A percentile compares a stretch with the other conserved stretches of the same genome.
These are phyloP conservation scores for Cyclotella sp. DNA, from an alignment of 108 stramenopile species.

Conservation along the genomic window DNA sequence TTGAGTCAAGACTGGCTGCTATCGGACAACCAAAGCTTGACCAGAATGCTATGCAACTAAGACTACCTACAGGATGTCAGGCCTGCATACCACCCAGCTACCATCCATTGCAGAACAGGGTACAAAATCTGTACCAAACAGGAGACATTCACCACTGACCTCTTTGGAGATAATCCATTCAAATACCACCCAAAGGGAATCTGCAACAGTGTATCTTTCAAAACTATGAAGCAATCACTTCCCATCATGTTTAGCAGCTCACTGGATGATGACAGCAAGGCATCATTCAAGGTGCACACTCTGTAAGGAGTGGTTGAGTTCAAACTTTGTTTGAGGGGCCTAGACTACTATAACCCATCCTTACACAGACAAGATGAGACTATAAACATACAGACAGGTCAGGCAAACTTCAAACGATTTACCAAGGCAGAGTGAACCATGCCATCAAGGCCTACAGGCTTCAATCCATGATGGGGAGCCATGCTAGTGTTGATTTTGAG, in stretches of 20 bases:
- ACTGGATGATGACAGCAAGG: neutral
- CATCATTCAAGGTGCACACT: slow-evolving; percentile 1
- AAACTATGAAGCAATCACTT: neutral
- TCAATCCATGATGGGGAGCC: neutral
- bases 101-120: neutral
- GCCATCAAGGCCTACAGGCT: neutral
- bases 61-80: neutral
- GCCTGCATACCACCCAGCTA: neutral
- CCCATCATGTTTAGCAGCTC: neutral
- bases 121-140: neutral
- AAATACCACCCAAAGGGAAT: neutral
- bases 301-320: neutral
- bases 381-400: neutral
- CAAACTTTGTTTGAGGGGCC: neutral
- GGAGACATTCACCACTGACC: neutral
- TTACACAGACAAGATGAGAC: neutral
- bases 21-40: too few species aligned
- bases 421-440: neutral
- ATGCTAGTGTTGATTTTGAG: neutral
- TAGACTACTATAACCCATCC: neutral
- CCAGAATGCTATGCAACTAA: neutral
- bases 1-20: slow-evolving; percentile 4
- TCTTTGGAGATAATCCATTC: neutral
- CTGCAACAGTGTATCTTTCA: neutral
- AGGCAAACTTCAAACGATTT: neutral